These are phyloP conservation scores for Pythium volutum DNA, from an alignment of 352 stramenopile species.

Conservation along the genomic window DNA sequence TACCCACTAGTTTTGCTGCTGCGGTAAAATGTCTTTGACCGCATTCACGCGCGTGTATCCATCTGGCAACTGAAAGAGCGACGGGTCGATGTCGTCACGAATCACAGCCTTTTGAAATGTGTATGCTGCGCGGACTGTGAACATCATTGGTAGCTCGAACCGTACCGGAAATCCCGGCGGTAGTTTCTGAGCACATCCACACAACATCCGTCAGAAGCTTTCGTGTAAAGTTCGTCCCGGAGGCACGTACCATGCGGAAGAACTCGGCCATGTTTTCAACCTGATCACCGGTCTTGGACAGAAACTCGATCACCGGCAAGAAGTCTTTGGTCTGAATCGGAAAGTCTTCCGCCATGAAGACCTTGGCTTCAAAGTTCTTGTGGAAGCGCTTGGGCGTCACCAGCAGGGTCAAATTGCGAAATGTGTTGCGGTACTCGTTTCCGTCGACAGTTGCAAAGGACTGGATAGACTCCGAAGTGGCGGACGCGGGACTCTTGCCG, in stretches of 20 bases:
- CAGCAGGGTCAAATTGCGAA: slow-evolving; percentile 61
- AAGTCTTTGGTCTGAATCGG: slow-evolving; percentile 73
- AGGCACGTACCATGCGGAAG: slow-evolving; percentile 65
- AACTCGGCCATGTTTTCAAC: slow-evolving; percentile 82
- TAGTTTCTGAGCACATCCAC: slow-evolving; percentile 46
- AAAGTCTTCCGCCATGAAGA: slow-evolving; percentile 75
- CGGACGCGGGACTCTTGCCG: not conserved
- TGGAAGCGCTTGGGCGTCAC: slow-evolving; percentile 35
- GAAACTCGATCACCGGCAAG: slow-evolving; percentile 70
- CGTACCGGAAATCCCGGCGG: slow-evolving; percentile 74
- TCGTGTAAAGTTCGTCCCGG: not conserved
- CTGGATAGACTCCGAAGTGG: not conserved
- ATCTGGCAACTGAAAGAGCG: slow-evolving; percentile 54
- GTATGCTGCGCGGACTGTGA: slow-evolving; percentile 77
- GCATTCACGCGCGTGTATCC: slow-evolving; percentile 45
- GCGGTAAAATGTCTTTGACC: slow-evolving; percentile 26
- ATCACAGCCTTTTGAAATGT: slow-evolving; percentile 75
- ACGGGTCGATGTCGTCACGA: slow-evolving; percentile 40
- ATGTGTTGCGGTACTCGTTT: slow-evolving; percentile 43
- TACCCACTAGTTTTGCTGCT: slow-evolving; percentile 3
- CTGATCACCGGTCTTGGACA: slow-evolving; percentile 71
- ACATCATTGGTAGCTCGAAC: slow-evolving; percentile 83
- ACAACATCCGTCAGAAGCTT: too few relatives aligned
- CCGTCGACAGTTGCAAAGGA: slow-evolving; percentile 7
- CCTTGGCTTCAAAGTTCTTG: slow-evolving; percentile 79